Conservation (phyloP, 23 red algal species). For the Gracilaria domingensis region DNA sequence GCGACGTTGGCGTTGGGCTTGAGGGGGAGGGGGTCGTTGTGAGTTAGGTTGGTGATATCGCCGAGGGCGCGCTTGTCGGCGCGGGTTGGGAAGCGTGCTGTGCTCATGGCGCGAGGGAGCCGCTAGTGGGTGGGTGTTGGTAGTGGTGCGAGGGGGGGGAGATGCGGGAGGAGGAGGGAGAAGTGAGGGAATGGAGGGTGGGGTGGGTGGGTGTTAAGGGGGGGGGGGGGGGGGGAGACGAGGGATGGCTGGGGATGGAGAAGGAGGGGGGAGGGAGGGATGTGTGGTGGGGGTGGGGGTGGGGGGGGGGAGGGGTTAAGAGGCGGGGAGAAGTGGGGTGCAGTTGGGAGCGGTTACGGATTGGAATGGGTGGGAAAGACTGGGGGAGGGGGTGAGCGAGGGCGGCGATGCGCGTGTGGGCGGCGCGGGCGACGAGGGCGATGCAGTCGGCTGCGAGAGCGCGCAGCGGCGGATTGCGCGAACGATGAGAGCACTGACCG, state of each 20-base stretch:
- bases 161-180: not conserved
- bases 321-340: not conserved
- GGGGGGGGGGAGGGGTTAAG: slow-evolving; percentile 16
- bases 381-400: not conserved
- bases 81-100: slow-evolving; percentile 36
- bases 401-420: not conserved
- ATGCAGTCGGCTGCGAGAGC: slow-evolving; percentile 9
- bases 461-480: slow-evolving; percentile 16
- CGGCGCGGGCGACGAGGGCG: not conserved
- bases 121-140: not conserved
- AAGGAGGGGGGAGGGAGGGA: not conserved
- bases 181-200: not conserved
- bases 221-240: not conserved
- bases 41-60: slow-evolving; percentile 87
- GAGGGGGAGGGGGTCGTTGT: slow-evolving; percentile 36
- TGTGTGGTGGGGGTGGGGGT: not conserved
- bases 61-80: slow-evolving; percentile 86
- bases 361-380: not conserved
- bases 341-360: not conserved
- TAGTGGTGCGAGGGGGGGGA: not conserved
- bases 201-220: not conserved
- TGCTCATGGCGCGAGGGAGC: slow-evolving; percentile 26
- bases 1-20: slow-evolving; percentile 5
- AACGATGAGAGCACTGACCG: slow-evolving; percentile 34
- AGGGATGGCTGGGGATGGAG: not conserved